These are phyloP conservation scores for Pythium phragmiticola DNA, from an alignment of 352 stramenopile genomes.

Conservation along the genomic window DNA sequence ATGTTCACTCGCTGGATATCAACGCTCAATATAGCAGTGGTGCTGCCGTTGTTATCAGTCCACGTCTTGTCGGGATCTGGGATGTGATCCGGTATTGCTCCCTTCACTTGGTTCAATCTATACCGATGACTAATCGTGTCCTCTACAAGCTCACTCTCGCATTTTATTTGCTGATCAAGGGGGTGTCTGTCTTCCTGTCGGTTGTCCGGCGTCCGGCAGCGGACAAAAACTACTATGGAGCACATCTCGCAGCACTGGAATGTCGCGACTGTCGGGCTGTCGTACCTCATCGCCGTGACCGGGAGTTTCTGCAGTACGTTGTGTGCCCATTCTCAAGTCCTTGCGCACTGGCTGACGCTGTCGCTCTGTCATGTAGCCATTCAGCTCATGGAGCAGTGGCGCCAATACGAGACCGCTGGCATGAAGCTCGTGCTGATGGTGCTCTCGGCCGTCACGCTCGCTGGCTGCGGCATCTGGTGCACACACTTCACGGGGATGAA, in stretches of 20 bases:
- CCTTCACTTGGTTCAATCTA: too few species aligned
- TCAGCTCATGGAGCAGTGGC: conserved; percentile 71
- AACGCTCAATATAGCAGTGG: too few species aligned
- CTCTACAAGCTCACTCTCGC: too few species aligned
- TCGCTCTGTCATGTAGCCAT: conserved; percentile 29
- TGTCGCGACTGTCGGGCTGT: conserved; percentile 33
- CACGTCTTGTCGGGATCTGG: too few species aligned
- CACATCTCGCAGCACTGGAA: conserved; percentile 22
- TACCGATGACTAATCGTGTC: too few species aligned
- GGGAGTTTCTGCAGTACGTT: conserved; percentile 62
- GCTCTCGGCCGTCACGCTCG: conserved; percentile 43
- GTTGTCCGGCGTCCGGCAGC: too few species aligned
- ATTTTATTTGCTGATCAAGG: too few species aligned
- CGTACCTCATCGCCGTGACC: conserved; percentile 65
- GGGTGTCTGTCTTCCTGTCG: too few species aligned
- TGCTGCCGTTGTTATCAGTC: too few species aligned
- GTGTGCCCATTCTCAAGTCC: not conserved
- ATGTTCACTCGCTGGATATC: too few species aligned
- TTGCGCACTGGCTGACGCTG: too few species aligned
- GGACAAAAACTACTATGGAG: not conserved
- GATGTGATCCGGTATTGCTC: too few species aligned
- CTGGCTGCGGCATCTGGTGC: conserved; percentile 67
- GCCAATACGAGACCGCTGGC: conserved; percentile 30
- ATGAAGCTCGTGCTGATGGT: conserved; percentile 43
- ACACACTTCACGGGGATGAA: conserved; percentile 80